These are phyloP conservation scores for Pisolithus microcarpus DNA, from an alignment of 768 basidiomycete species.

Conservation along the genomic window DNA sequence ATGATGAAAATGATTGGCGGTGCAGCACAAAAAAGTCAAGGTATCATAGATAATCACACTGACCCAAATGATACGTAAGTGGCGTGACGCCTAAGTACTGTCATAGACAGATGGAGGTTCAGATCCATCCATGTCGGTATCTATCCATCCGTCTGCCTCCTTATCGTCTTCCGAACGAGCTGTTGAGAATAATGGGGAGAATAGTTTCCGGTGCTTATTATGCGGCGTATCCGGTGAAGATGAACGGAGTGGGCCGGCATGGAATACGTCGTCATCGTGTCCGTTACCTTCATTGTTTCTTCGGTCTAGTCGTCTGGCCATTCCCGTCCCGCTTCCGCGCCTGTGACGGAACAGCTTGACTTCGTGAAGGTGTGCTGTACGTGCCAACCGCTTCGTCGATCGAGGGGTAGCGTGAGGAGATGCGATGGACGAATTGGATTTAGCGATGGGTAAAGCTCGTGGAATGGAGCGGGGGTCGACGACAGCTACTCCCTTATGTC, in stretches of 20 bases:
- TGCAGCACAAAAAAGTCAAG: too few relatives aligned
- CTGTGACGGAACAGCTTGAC: conserved; percentile 29
- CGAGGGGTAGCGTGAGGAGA: conserved; percentile 15
- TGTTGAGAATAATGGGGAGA: conserved; percentile 4
- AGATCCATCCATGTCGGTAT: conserved; percentile 32
- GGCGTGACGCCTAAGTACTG: conserved; percentile 1
- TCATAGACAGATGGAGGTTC: conserved; percentile 18
- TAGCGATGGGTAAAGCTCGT: conserved; percentile 11
- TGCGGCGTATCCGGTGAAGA: background rate
- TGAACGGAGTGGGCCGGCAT: background rate
- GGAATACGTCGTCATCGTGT: conserved; percentile 13
- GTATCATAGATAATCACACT: too few relatives aligned
- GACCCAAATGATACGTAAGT: too few relatives aligned
- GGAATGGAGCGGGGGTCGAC: conserved; percentile 22
- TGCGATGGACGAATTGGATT: conserved; percentile 18
- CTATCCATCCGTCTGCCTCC: conserved; percentile 31
- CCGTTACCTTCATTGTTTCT: conserved; percentile 11
- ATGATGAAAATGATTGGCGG: too few relatives aligned
- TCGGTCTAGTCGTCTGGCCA: conserved; percentile 2
- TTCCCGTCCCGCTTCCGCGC: conserved; percentile 3
- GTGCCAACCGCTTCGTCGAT: conserved; percentile 51
- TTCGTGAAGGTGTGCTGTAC: conserved; percentile 64
- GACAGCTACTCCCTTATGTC: conserved; percentile 5
- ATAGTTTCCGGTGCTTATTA: conserved; percentile 2
- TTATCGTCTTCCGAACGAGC: conserved; percentile 7